Evolutionary conservation across 352 stramenopile species (phyloP).

Genomic region (Thalassiosira mediterranea): DNA sequence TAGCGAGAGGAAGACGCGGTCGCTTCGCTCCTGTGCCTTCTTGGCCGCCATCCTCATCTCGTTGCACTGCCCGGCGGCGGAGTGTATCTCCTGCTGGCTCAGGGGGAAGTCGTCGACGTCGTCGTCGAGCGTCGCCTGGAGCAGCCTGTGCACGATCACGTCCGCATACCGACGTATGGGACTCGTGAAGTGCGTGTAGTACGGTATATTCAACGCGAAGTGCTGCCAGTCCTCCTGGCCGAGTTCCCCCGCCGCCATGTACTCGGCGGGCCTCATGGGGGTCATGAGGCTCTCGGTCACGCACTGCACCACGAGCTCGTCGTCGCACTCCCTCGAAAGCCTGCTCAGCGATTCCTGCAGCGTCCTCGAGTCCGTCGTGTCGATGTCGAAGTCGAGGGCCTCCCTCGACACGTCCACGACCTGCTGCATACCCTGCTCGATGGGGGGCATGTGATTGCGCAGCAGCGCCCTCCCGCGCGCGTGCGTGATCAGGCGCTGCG

Average conservation of each 20-base stretch:
- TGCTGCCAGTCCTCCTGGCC: slow-evolving; percentile 89
- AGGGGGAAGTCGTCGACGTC: slow-evolving; percentile 65
- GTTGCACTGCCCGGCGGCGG: slow-evolving; percentile 71
- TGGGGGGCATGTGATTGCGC: slow-evolving; percentile 87
- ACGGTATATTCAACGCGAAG: slow-evolving; percentile 96
- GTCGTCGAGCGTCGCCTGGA: slow-evolving; percentile 82
- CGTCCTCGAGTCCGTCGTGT: slow-evolving; percentile 86
- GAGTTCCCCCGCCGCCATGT: slow-evolving; percentile 88
- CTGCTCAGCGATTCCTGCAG: slow-evolving; percentile 88
- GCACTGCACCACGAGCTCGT: slow-evolving; percentile 87
- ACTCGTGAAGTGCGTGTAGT: slow-evolving; percentile 98
- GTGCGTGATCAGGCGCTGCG: slow-evolving; percentile 91
- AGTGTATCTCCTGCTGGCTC: slow-evolving; percentile 59
- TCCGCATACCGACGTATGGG: slow-evolving; percentile 94
- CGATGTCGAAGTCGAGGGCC: slow-evolving; percentile 83
- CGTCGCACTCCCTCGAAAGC: slow-evolving; percentile 81
- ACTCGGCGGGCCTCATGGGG: slow-evolving; percentile 94
- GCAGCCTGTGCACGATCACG: slow-evolving; percentile 88
- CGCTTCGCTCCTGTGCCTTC: slow-evolving; percentile 81
- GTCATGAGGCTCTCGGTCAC: slow-evolving; percentile 92
- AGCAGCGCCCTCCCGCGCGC: slow-evolving; percentile 89
- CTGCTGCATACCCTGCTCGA: slow-evolving; percentile 75
- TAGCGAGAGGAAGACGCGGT: slow-evolving; percentile 80
- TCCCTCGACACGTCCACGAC: slow-evolving; percentile 69
- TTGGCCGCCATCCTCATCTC: slow-evolving; percentile 81